Percentiles rank a stretch among this genome's conserved stretches.
Evolutionary conservation across 1,284 basidiomycete genomes (phyloP).

Genomic region (Mrakiaceae sp.): DNA sequence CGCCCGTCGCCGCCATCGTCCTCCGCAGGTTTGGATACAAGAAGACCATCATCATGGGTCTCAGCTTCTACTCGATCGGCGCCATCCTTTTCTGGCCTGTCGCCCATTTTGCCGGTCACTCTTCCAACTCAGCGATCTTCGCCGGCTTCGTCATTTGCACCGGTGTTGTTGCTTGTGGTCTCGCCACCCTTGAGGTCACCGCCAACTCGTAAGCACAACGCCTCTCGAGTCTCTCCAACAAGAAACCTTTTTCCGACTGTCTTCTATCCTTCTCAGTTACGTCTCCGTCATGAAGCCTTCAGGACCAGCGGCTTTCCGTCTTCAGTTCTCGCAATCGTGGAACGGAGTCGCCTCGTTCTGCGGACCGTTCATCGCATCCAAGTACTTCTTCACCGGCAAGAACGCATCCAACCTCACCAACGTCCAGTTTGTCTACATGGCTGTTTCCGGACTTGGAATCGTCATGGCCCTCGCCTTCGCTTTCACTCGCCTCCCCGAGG

Average conservation of each 20-base stretch:
- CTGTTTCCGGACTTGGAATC: slow-evolving; percentile 23
- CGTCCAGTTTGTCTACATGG: slow-evolving; percentile 48
- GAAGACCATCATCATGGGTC: slow-evolving; percentile 47
- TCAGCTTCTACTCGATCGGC: slow-evolving; percentile 56
- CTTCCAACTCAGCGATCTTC: slow-evolving; percentile 39
- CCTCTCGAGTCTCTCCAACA: slow-evolving; percentile 37
- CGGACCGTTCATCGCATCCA: slow-evolving; percentile 54
- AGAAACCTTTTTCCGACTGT: no score
- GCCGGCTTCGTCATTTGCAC: slow-evolving; percentile 65
- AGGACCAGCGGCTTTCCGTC: slow-evolving; percentile 59
- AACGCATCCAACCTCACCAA: slow-evolving; percentile 52
- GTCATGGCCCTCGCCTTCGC: slow-evolving; percentile 56
- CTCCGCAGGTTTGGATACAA: slow-evolving; percentile 39
- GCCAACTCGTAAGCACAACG: slow-evolving; percentile 23
- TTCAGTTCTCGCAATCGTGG: slow-evolving; percentile 73
- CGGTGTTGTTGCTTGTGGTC: slow-evolving; percentile 54
- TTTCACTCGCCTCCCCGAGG: slow-evolving; percentile 63
- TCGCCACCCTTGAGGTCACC: slow-evolving; percentile 46
- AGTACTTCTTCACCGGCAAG: slow-evolving; percentile 58
- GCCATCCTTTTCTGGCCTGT: slow-evolving; percentile 74
- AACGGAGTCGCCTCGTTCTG: slow-evolving; percentile 67
- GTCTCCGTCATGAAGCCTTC: slow-evolving; percentile 47
- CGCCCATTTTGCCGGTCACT: slow-evolving; percentile 45
- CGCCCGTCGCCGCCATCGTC: slow-evolving; percentile 34
- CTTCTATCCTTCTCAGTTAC: slow-evolving; percentile 53